Conservation (phyloP, 768 basidiomycete genomes). For the Tulasnella sp. region DNA sequence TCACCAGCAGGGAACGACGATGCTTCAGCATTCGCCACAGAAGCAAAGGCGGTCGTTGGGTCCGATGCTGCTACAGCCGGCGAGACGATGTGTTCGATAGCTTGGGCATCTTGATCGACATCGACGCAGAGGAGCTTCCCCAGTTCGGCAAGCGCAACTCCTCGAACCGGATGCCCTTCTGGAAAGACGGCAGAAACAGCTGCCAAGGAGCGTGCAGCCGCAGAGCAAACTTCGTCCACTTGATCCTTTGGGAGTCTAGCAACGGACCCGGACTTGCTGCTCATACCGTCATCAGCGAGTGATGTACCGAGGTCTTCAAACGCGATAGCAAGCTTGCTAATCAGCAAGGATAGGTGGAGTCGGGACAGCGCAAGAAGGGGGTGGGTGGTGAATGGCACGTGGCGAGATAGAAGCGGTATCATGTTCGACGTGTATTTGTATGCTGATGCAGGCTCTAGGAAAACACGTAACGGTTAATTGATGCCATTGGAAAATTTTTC, state of each 20-base stretch:
- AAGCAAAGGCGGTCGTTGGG: not conserved
- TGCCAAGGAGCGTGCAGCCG: constrained; percentile 50
- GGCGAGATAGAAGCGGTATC: constrained; percentile 58
- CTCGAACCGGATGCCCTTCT: constrained; percentile 72
- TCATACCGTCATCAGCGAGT: constrained; percentile 41
- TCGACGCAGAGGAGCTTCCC: constrained; percentile 80
- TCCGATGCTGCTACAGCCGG: constrained; percentile 30
- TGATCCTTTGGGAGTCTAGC: constrained; percentile 31
- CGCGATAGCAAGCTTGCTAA: constrained; percentile 45
- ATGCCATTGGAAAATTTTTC: not conserved
- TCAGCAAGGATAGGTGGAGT: constrained; percentile 66
- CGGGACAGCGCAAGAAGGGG: constrained; percentile 72
- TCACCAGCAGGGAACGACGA: constrained; percentile 34
- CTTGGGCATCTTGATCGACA: constrained; percentile 39
- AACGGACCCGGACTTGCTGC: not conserved
- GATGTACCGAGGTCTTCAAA: constrained; percentile 32
- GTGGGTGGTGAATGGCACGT: constrained; percentile 62
- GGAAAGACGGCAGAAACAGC: constrained; percentile 56
- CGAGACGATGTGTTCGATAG: constrained; percentile 49
- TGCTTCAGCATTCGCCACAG: not conserved
- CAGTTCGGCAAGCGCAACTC: constrained; percentile 69
- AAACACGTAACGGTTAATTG: not conserved
- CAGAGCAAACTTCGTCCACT: constrained; percentile 61
- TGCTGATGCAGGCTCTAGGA: constrained; percentile 56
- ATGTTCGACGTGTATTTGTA: constrained; percentile 60